Evolutionary conservation across 495 filamentous ascomycete genomes (phyloP).

Genomic region (Penicillium lividum): DNA sequence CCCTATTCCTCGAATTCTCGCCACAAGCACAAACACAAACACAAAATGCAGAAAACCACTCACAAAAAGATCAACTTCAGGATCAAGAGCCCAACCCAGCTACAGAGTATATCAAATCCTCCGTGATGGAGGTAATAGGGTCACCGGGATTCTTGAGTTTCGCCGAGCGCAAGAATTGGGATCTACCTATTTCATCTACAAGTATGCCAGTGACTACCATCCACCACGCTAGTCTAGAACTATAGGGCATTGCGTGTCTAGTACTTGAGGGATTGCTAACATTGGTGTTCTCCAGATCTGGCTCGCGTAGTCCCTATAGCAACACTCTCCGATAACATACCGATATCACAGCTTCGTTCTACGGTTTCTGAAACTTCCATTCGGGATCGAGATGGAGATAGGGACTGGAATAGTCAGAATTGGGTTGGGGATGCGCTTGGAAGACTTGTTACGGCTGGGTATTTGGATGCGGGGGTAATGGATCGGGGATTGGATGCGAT

Average conservation of each 20-base stretch:
- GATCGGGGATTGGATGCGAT: conserved; percentile 26
- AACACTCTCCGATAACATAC: conserved; percentile 6
- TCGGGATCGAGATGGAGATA: background rate
- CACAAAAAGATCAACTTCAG: background rate
- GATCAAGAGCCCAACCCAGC: background rate
- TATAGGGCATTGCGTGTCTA: too few species aligned
- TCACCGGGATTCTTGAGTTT: conserved; percentile 20
- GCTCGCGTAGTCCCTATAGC: conserved; percentile 14
- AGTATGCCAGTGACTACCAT: conserved; percentile 8
- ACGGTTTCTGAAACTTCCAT: conserved; percentile 15
- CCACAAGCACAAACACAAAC: background rate
- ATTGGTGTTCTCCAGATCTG: conserved; percentile 9
- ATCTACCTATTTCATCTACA: conserved; percentile 8
- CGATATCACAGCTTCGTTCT: conserved; percentile 4
- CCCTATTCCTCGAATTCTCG: conserved; percentile 23
- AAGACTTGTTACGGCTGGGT: conserved; percentile 17
- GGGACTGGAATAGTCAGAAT: conserved; percentile 33
- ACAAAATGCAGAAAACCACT: background rate
- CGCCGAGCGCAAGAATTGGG: conserved; percentile 19
- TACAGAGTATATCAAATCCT: conserved; percentile 14
- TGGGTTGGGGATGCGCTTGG: conserved; percentile 29
- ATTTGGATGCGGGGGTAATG: conserved; percentile 11
- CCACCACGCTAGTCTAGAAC: background rate
- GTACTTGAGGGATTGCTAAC: too few species aligned
- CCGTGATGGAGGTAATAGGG: conserved; percentile 22